A percentile compares a stretch with the other conserved stretches of the same genome.
phyloP scores from a whole-genome alignment of 176 grass and related monocot species.

The Zoysia pacifica region DNA sequence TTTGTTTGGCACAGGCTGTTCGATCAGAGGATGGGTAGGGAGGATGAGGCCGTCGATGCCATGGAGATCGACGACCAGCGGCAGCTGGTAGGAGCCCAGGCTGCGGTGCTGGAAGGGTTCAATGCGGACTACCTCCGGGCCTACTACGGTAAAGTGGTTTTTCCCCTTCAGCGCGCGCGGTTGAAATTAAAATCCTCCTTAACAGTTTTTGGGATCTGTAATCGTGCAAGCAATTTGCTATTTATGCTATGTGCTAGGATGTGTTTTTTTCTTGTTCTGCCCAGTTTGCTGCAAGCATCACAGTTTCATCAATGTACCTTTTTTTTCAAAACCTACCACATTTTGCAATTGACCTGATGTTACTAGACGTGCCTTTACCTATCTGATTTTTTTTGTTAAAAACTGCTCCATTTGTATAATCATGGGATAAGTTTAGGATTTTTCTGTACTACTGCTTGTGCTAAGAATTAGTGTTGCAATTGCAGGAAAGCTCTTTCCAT shows the following conservation, averaged over 20 bases:
- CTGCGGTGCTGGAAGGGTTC: constrained; percentile 46
- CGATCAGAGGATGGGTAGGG: constrained; percentile 46
- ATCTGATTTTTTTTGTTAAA: background rate
- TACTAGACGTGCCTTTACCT: background rate
- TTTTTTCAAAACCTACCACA: too few relatives aligned
- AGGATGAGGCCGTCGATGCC: constrained; percentile 28
- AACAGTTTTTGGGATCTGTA: background rate
- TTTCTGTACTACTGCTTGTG: constrained; percentile 5
- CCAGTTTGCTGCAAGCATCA: background rate
- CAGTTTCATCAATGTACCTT: background rate
- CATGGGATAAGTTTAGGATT: background rate
- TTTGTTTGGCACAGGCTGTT: background rate
- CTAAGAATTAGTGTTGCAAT: constrained; percentile 13
- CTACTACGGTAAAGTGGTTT: constrained; percentile 72
- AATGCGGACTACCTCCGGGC: constrained; percentile 70
- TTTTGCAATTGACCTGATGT: background rate
- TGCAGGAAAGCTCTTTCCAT: constrained; percentile 85
- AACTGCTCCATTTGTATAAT: background rate
- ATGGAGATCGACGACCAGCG: constrained; percentile 58
- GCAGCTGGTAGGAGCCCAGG: constrained; percentile 9
- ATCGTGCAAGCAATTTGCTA: background rate
- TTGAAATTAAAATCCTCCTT: background rate
- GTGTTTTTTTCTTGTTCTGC: background rate
- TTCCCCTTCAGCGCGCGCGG: background rate
- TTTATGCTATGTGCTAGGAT: background rate